Base-by-base conservation (phyloP, 345 rosid species). In the Citrus cavaleriei region DNA sequence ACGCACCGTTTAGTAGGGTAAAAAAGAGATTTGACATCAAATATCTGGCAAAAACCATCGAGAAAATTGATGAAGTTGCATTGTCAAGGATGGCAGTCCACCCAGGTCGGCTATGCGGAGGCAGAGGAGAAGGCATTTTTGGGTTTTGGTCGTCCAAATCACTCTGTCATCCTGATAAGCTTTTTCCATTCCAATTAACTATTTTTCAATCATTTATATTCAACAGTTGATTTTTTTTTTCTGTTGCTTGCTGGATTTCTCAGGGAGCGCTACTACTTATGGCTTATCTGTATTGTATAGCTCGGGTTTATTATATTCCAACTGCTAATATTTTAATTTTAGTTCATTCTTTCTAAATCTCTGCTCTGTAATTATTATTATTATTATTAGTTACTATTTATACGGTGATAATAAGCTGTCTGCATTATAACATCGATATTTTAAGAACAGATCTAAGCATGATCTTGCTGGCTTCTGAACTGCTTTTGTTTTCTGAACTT, bases 231-330 rank as follows among this genome's bases (percentile, higher is more conserved):
- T 30, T 42, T 34, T 38, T 24, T 51, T 27, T 38, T 38, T 38
- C 3, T 7, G 2, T 37, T 16, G 21, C 12, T 68, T 49, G 2
- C 6, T 27, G 55, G 55, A 74, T 12, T 77, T 73, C 60, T 65
- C 85, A 83, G 89, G 87, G 81, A 21, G 74, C 72, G 18, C n/a
- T 86, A 70, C 61, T 84, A 68, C 35, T 86, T 54, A 78, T 86
- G 60, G 74, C 65, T 10, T 30, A 30, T 30, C 32, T 84, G n/a
- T 72, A 55, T 25, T 25, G 80, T 34, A 38, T 8, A 84, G 85
- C 66, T 84, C 89, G 81, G 89, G 89, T 88, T 83, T 54, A 77
- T 21, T 59, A 79, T 16, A 18, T 73, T 79, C 18, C 27, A 62
- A 21, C 12, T 71, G 38, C 32, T 38, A 21, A 18, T 27, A 38